A percentile compares a stretch with the other conserved stretches of the same genome.
Conservation (phyloP, 2,329 filamentous ascomycete genomes). For the Pseudomassariella vexata region DNA sequence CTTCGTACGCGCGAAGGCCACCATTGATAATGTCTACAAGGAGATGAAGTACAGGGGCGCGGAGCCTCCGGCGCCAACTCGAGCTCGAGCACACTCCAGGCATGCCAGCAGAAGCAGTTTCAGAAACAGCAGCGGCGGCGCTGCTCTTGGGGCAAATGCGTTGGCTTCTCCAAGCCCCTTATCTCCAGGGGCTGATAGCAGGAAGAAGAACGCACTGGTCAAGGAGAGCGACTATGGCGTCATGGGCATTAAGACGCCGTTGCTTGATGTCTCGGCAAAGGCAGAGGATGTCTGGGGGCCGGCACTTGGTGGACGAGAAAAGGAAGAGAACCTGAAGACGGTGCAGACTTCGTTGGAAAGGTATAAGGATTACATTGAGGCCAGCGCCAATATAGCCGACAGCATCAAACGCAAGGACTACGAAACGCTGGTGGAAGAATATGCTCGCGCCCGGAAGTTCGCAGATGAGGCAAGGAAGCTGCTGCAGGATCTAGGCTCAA, state of each 20-base stretch:
- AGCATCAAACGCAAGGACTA: conserved; percentile 89
- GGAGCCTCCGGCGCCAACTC: conserved; percentile 40
- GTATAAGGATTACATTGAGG: conserved; percentile 76
- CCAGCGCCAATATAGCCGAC: conserved; percentile 71
- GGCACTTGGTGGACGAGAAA: conserved; percentile 82
- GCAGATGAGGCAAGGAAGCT: conserved; percentile 71
- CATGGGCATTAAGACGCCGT: conserved; percentile 77
- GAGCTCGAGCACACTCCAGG: conserved; percentile 51
- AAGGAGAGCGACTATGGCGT: conserved; percentile 93
- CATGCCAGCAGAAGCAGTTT: conserved; percentile 64
- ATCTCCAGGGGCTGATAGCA: conserved; percentile 43
- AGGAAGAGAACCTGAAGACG: conserved; percentile 79
- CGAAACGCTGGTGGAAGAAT: conserved; percentile 80
- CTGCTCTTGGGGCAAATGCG: conserved; percentile 31
- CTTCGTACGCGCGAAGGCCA: conserved; percentile 94
- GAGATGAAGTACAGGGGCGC: conserved; percentile 80
- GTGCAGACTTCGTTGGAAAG: conserved; percentile 71
- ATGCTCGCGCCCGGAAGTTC: conserved; percentile 74
- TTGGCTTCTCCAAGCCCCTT: conserved; percentile 30
- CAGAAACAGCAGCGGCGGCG: conserved; percentile 41
- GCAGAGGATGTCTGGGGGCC: conserved; percentile 98
- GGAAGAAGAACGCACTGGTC: conserved; percentile 81
- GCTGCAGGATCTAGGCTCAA: conserved; percentile 48
- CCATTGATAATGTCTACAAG: conserved; percentile 96
- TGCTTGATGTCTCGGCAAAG: conserved; percentile 86